Evolutionary conservation across 2,329 filamentous ascomycete species (phyloP).

Genomic region (Penicillium freii): DNA sequence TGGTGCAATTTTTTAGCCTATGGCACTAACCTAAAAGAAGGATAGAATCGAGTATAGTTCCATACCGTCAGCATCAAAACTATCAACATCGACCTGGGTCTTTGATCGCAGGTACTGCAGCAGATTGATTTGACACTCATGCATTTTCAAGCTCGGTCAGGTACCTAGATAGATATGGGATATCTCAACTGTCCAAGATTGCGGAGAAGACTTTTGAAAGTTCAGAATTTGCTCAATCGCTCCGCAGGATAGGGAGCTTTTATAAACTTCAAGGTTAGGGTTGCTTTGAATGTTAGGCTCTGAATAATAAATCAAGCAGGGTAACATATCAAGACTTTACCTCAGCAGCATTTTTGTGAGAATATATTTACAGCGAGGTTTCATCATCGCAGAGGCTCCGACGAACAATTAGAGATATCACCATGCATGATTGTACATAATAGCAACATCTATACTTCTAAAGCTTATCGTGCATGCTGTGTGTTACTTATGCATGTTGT

Average conservation of each 20-base stretch:
- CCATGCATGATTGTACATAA: neutral
- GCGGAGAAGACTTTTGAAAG: neutral
- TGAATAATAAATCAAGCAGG: neutral
- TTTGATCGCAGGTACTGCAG: neutral
- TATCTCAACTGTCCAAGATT: neutral
- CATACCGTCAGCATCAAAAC: neutral
- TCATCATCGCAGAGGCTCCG: neutral
- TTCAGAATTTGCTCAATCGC: neutral
- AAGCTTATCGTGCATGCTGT: neutral
- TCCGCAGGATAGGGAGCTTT: neutral
- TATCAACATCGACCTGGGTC: neutral
- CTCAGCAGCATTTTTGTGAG: too few relatives aligned
- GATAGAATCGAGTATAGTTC: neutral
- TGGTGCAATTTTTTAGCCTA: neutral
- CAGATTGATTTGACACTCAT: neutral
- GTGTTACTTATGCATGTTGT: too few relatives aligned
- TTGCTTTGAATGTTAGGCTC: neutral
- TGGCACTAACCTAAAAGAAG: too few relatives aligned
- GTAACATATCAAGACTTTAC: neutral
- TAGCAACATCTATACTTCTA: neutral
- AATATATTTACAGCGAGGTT: neutral
- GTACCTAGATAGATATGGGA: neutral
- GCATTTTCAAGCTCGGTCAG: neutral
- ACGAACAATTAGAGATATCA: neutral
- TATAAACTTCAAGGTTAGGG: neutral